Evolutionary conservation across 768 basidiomycete genomes (phyloP), one percentile per base, ranked within the genome.

Genomic region (Gymnopilus junonius): DNA sequence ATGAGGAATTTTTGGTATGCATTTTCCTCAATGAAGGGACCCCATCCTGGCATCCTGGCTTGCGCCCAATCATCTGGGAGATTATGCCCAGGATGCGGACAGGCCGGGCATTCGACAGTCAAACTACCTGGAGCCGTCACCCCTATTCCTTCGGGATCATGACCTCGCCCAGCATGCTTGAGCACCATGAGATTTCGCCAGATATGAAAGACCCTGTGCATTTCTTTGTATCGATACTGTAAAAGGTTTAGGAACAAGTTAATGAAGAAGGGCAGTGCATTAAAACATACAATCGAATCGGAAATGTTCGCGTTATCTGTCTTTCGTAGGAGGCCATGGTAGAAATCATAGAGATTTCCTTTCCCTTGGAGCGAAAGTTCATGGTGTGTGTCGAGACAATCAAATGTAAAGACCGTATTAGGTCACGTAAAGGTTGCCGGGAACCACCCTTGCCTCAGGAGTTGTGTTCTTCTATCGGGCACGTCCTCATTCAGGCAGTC

Each of bases 101-200:
- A 70, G 4, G 69, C 69, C 0, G 63, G 65, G 42, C 67, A 70
- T 27, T 68, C 63, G 3, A 70, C 31, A 2, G 55, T 39, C 8
- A 66, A 25, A 1, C 40, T 61, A 0, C 69, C 69, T 7, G 1
- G 21, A 0, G 37, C n/a, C 1, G 67, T 70, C 3, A 34, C 59
- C 4, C 55, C 23, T 3, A 65, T 42, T 1, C 69, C 67, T 0
- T 31, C 2, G 1, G 62, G 62, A 10, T 68, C 65, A 6, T 68
- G 65, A 0, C 63, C 69, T 1, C 65, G 32, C 0, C 69, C 69
- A 21, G 65, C 65, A 10, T 63, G 58, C 31, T 70, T 70, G n/a
- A 65, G 39, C 0, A 45, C 1, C 54, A 51, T 65, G 15, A 66
- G 27, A 21, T 66, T 58, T 34, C 57, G n/a, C 63, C 63, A 70